Percentiles rank a stretch among this genome's conserved stretches.
Evolutionary conservation across 163 green algal genomes (phyloP).

Genomic region (Scenedesmus sp.): DNA sequence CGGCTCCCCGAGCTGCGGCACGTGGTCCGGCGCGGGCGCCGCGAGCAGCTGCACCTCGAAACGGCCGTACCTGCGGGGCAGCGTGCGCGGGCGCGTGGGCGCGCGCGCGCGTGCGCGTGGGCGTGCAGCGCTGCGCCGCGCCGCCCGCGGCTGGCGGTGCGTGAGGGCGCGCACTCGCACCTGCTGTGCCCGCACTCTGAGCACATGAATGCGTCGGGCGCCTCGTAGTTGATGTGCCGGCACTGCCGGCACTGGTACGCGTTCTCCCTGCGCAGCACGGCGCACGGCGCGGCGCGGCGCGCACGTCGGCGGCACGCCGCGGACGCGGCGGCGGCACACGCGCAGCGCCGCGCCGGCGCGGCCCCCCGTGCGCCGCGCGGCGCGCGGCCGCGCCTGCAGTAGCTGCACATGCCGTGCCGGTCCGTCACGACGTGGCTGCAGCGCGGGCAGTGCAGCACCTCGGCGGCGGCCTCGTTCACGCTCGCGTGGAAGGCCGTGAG

Average conservation of each 20-base stretch:
- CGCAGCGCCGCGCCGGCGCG: neutral
- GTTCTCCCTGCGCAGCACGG: conserved; percentile 43
- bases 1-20: neutral
- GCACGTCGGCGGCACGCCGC: no score
- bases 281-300: no score
- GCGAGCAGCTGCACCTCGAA: conserved; percentile 13
- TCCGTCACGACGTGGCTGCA: conserved; percentile 42
- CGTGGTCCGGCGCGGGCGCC: conserved; percentile 6
- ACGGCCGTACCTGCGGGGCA: neutral
- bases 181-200: conserved; percentile 37
- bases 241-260: conserved; percentile 45
- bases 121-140: no score
- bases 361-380: neutral
- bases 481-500: conserved; percentile 24
- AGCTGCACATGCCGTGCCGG: conserved; percentile 35
- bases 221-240: conserved; percentile 45
- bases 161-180: neutral
- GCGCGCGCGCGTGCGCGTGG: no score
- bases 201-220: conserved; percentile 42
- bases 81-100: no score
- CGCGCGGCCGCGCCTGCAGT: conserved; percentile 22
- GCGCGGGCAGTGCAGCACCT: conserved; percentile 44
- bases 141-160: no score
- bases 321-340: no score
- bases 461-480: conserved; percentile 2